Conservation (phyloP, 768 basidiomycete species). For the Mycena epipterygia region DNA sequence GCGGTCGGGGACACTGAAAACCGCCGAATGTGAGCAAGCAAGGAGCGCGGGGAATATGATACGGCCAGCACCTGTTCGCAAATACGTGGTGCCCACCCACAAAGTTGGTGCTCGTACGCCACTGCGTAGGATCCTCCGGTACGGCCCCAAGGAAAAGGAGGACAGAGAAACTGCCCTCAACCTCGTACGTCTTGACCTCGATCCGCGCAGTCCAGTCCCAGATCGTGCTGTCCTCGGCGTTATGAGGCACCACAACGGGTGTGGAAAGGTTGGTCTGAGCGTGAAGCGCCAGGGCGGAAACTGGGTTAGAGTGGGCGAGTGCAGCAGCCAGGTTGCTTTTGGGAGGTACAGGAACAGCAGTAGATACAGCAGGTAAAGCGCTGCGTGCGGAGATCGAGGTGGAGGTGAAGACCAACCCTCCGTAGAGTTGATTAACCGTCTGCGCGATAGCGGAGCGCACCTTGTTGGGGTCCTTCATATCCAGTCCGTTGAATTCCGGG, state of each 20-base stretch:
- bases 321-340: neutral
- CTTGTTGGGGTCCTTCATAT: conserved; percentile 42
- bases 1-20: conserved; percentile 41
- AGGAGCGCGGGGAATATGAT: neutral
- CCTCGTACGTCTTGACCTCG: conserved; percentile 56
- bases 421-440: conserved; percentile 54
- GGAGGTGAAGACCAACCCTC: no score
- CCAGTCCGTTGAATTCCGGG: conserved; percentile 62
- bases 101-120: conserved; percentile 51
- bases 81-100: conserved; percentile 61
- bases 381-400: no score
- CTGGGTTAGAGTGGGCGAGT: neutral
- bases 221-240: conserved; percentile 7
- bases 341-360: no score
- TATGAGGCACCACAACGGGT: neutral
- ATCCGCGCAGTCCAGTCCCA: conserved; percentile 62
- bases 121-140: conserved; percentile 52
- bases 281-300: neutral
- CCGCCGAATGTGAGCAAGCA: neutral
- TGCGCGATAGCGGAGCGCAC: conserved; percentile 49
- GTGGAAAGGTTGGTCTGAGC: neutral
- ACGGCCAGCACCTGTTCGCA: conserved; percentile 45
- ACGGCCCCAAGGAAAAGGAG: conserved; percentile 62
- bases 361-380: no score
- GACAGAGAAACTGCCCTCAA: conserved; percentile 58